Conservation (phyloP, 768 basidiomycete genomes). For the Fomitopsis serialis region DNA sequence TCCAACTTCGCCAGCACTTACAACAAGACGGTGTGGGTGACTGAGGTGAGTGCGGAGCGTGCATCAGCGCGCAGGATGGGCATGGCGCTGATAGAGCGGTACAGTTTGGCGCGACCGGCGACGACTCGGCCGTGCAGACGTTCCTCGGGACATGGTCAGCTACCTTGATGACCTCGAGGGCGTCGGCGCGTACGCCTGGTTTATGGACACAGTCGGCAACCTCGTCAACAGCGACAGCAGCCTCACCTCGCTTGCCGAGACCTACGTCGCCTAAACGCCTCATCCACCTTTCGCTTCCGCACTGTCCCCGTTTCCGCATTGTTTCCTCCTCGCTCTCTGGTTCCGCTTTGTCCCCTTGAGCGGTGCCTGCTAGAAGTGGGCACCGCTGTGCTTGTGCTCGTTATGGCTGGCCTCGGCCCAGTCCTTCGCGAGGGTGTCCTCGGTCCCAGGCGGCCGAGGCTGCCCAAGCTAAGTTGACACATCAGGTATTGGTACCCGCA, state of each 20-base stretch:
- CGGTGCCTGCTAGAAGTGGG: background rate
- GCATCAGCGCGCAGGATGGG: background rate
- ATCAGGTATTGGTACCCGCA: too few relatives aligned
- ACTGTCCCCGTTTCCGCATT: background rate
- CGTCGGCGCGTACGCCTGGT: constrained; percentile 23
- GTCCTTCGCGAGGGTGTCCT: too few relatives aligned
- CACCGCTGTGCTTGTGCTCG: constrained; percentile 20
- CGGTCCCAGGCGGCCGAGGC: too few relatives aligned
- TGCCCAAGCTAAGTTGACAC: too few relatives aligned
- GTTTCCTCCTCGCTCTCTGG: background rate
- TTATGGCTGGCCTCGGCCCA: too few relatives aligned
- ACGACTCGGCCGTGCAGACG: constrained; percentile 16
- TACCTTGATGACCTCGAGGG: constrained; percentile 22
- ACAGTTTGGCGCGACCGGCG: constrained; percentile 24
- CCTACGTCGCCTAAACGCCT: constrained; percentile 29
- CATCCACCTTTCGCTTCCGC: too few relatives aligned
- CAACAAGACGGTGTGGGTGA: constrained; percentile 23
- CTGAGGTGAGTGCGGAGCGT: constrained; percentile 20
- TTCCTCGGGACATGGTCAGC: constrained; percentile 23
- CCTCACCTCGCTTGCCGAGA: constrained; percentile 18
- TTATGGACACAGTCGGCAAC: constrained; percentile 19
- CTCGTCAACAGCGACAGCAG: constrained; percentile 20
- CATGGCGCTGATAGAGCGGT: background rate
- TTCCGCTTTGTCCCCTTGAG: background rate
- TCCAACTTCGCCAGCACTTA: constrained; percentile 21